These are phyloP conservation scores for Wolfiporia cocos DNA, from an alignment of 1,284 basidiomycete genomes.

Conservation along the genomic window DNA sequence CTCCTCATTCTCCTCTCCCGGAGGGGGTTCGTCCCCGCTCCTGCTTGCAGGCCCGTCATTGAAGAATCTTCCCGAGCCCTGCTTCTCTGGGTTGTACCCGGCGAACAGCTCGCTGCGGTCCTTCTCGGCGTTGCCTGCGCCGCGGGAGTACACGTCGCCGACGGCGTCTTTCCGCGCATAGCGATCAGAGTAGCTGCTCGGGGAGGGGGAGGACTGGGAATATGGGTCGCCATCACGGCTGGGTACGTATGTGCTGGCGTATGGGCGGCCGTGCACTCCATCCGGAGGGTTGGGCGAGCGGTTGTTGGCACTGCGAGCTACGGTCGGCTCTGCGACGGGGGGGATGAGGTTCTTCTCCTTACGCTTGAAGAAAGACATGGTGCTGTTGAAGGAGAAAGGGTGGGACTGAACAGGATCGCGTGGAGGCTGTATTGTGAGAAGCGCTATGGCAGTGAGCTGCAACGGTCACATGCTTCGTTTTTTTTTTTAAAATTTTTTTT, in stretches of 20 bases:
- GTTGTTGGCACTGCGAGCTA: slow-evolving; percentile 26
- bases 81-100: slow-evolving; percentile 59
- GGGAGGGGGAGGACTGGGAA: slow-evolving; percentile 24
- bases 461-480: no score
- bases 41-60: slow-evolving; percentile 43
- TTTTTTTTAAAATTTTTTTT: no score
- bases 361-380: slow-evolving; percentile 70
- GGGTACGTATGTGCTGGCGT: slow-evolving; percentile 53
- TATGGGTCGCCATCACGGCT: slow-evolving; percentile 60
- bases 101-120: slow-evolving; percentile 75
- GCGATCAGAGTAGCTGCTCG: slow-evolving; percentile 32
- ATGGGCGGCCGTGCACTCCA: slow-evolving; percentile 41
- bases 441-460: no score
- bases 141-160: slow-evolving; percentile 58
- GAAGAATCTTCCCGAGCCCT: slow-evolving; percentile 54
- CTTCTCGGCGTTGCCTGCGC: slow-evolving; percentile 45
- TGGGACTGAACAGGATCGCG: no score
- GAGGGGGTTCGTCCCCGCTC: slow-evolving; percentile 36
- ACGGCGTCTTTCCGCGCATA: slow-evolving; percentile 47
- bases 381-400: neutral
- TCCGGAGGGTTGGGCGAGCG: slow-evolving; percentile 35
- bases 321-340: slow-evolving; percentile 40
- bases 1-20: slow-evolving; percentile 87
- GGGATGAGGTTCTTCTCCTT: slow-evolving; percentile 71
- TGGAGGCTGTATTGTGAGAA: no score